Percentiles rank a stretch among this genome's conserved stretches.
Conservation (phyloP, 2,329 filamentous ascomycete species). For the Monosporascus sp. region DNA sequence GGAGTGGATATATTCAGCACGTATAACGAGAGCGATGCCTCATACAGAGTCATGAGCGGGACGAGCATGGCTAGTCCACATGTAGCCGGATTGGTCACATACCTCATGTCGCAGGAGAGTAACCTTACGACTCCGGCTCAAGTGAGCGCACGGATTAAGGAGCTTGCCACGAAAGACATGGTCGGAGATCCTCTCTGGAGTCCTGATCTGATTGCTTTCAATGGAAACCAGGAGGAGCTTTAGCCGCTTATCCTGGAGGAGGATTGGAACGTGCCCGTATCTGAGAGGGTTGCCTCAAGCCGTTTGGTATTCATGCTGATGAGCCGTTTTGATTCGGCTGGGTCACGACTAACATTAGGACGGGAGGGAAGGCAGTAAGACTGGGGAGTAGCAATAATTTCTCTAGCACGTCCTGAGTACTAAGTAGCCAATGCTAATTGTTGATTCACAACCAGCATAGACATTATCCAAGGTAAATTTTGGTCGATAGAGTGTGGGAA, state of each 20-base stretch:
- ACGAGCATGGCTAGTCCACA: constrained; percentile 25
- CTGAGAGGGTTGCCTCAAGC: background rate
- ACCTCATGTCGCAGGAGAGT: constrained; percentile 18
- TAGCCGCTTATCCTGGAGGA: background rate
- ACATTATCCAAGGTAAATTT: too few relatives aligned
- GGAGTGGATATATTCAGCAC: constrained; percentile 20
- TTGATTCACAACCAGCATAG: too few relatives aligned
- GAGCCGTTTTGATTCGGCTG: too few relatives aligned
- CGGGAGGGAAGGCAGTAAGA: too few relatives aligned
- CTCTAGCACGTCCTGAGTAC: too few relatives aligned
- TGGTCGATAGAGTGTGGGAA: too few relatives aligned
- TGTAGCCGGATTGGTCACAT: constrained; percentile 21
- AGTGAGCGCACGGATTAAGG: constrained; percentile 10
- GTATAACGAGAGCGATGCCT: constrained; percentile 12
- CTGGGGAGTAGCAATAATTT: too few relatives aligned
- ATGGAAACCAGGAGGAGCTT: constrained; percentile 17
- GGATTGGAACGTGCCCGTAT: background rate
- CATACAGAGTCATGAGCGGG: constrained; percentile 14
- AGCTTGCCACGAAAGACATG: constrained; percentile 15
- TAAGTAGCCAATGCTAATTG: too few relatives aligned
- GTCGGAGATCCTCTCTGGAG: constrained; percentile 17
- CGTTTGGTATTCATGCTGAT: too few relatives aligned
- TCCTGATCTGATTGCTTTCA: constrained; percentile 22
- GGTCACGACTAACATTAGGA: too few relatives aligned
- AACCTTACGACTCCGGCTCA: constrained; percentile 9